Percentiles rank a stretch among this genome's conserved stretches.
Evolutionary conservation across 2,329 filamentous ascomycete genomes (phyloP).

Genomic region (Arthrobotrys conoides): DNA sequence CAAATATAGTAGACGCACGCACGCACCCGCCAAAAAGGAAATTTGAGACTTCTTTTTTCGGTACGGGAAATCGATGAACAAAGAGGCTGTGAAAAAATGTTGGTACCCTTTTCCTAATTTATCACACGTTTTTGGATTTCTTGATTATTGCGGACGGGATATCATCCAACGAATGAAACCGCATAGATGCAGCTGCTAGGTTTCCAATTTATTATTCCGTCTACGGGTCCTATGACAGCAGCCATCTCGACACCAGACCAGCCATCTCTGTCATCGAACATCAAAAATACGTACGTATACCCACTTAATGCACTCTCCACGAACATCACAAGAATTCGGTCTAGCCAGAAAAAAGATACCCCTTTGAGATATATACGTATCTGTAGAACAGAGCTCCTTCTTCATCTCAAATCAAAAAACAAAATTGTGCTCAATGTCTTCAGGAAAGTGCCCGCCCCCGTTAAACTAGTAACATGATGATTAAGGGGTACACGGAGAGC

Average conservation of each 20-base stretch:
- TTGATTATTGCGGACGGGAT: conserved; percentile 47
- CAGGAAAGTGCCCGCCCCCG: conserved; percentile 47
- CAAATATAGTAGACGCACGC: conserved; percentile 30
- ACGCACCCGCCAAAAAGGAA: conserved; percentile 53
- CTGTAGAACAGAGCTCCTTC: conserved; percentile 38
- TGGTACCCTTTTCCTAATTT: conserved; percentile 22
- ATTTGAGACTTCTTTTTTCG: conserved; percentile 41
- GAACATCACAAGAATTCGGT: conserved; percentile 16
- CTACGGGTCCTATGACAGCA: conserved; percentile 11
- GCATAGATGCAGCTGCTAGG: conserved; percentile 20
- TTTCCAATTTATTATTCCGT: conserved; percentile 5
- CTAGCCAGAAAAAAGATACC: conserved; percentile 11
- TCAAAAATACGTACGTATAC: conserved; percentile 7
- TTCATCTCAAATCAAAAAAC: conserved; percentile 24
- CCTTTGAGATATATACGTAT: conserved; percentile 6
- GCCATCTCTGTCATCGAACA: conserved; percentile 33
- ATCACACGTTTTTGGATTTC: conserved; percentile 39
- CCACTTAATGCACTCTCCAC: not conserved
- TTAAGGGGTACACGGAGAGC: conserved; percentile 54
- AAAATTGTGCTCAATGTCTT: conserved; percentile 29
- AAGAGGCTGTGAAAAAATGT: conserved; percentile 33
- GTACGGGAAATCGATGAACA: conserved; percentile 8
- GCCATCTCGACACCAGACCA: conserved; percentile 3
- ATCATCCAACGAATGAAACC: conserved; percentile 51
- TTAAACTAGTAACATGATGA: conserved; percentile 48